phyloP scores from a whole-genome alignment of 345 rosid species.

The Gossypium turneri region DNA sequence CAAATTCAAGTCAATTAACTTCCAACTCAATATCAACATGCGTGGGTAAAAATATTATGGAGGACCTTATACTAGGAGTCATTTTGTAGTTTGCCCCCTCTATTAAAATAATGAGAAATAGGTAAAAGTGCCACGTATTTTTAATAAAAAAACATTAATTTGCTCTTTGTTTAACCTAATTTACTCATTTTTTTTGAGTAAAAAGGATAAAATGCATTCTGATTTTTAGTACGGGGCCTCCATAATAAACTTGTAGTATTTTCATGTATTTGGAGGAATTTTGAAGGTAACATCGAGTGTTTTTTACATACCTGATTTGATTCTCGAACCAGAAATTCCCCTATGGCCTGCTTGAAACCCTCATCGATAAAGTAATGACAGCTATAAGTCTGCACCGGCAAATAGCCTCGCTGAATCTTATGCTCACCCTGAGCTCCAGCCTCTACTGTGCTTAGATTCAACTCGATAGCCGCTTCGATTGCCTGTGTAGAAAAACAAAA shows the following conservation, averaged over 20 bases:
- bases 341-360: slow-evolving; percentile 64
- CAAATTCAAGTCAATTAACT: neutral
- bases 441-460: slow-evolving; percentile 50
- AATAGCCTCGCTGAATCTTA: slow-evolving; percentile 88
- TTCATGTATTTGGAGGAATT: neutral
- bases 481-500: neutral
- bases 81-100: too few species aligned
- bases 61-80: too few species aligned
- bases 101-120: too few species aligned
- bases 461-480: slow-evolving; percentile 10
- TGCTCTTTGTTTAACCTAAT: too few species aligned
- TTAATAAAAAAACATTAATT: too few species aligned
- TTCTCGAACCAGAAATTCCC: slow-evolving; percentile 61
- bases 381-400: slow-evolving; percentile 85
- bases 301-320: slow-evolving; percentile 55
- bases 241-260: too few species aligned
- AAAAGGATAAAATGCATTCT: too few species aligned
- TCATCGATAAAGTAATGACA: slow-evolving; percentile 75
- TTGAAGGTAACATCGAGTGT: neutral
- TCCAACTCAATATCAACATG: too few species aligned
- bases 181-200: too few species aligned
- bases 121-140: too few species aligned
- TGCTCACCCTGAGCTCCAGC: slow-evolving; percentile 99
- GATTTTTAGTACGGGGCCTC: too few species aligned
- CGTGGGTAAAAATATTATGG: too few species aligned